phyloP scores from a whole-genome alignment of 768 basidiomycete species.

The Podaxis pistillaris region DNA sequence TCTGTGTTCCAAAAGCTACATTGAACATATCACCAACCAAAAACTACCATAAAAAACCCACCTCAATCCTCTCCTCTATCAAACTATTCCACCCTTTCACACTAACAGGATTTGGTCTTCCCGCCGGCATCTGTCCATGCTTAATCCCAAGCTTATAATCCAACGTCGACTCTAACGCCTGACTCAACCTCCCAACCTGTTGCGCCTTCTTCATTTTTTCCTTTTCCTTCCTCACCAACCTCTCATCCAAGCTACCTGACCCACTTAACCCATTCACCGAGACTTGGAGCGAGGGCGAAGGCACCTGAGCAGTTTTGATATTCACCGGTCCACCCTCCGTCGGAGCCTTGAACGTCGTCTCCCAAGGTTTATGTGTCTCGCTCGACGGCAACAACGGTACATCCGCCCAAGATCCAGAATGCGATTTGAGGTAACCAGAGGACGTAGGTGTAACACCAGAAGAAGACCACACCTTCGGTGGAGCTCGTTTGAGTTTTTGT shows the following conservation, averaged over 20 bases:
- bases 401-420: slow-evolving; percentile 41
- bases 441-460: slow-evolving; percentile 16
- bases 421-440: slow-evolving; percentile 19
- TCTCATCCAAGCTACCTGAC: slow-evolving; percentile 3
- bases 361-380: slow-evolving; percentile 66
- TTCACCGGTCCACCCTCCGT: slow-evolving; percentile 46
- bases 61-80: slow-evolving; percentile 82
- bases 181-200: slow-evolving; percentile 53
- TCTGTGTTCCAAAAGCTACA: slow-evolving; percentile 33
- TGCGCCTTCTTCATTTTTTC: slow-evolving; percentile 52
- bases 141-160: slow-evolving; percentile 72
- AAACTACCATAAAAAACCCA: slow-evolving; percentile 23
- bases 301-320: slow-evolving; percentile 51
- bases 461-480: slow-evolving; percentile 28
- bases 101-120: slow-evolving; percentile 53
- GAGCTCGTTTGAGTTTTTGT: slow-evolving; percentile 55
- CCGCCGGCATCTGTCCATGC: slow-evolving; percentile 19
- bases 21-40: background rate
- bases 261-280: background rate
- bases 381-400: slow-evolving; percentile 54
- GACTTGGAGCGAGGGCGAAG: slow-evolving; percentile 18
- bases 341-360: slow-evolving; percentile 63
- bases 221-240: slow-evolving; percentile 39
- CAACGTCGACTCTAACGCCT: slow-evolving; percentile 69
- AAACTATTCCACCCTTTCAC: slow-evolving; percentile 75